Conservation (phyloP, 1,284 basidiomycete species). For the Sphaerobolus stellatus region DNA sequence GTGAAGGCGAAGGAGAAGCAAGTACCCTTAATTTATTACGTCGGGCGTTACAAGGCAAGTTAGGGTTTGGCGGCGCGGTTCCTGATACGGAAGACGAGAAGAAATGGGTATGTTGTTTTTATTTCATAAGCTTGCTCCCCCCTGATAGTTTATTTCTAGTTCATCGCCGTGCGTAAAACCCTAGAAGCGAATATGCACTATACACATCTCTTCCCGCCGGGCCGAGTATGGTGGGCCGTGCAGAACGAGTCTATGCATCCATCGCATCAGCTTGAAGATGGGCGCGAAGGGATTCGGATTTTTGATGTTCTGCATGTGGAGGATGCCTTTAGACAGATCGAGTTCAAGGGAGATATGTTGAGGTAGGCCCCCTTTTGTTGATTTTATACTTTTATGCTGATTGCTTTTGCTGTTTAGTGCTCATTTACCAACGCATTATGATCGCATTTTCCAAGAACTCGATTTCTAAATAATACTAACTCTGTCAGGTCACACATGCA, state of each 20-base stretch:
- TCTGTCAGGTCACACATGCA: too few species aligned
- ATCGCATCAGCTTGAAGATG: conserved; percentile 41
- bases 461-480: conserved; percentile 32
- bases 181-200: conserved; percentile 83
- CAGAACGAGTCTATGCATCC: conserved; percentile 64
- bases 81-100: conserved; percentile 33
- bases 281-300: conserved; percentile 50
- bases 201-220: conserved; percentile 74
- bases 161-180: conserved; percentile 75
- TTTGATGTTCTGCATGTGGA: conserved; percentile 76
- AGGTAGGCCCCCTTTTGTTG: conserved; percentile 43
- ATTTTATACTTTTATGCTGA: not conserved
- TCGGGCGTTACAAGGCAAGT: conserved; percentile 57
- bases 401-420: conserved; percentile 36
- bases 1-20: conserved; percentile 56
- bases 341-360: conserved; percentile 80
- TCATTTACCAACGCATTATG: conserved; percentile 67
- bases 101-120: conserved; percentile 14
- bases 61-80: conserved; percentile 49
- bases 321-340: conserved; percentile 75
- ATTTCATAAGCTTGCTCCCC: not conserved
- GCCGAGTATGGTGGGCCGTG: conserved; percentile 76
- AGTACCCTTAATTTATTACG: conserved; percentile 6
- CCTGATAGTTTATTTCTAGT: conserved; percentile 42
- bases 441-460: conserved; percentile 63